Conservation (phyloP, 2,329 filamentous ascomycete species). For the Hypomyces perniciosus region DNA sequence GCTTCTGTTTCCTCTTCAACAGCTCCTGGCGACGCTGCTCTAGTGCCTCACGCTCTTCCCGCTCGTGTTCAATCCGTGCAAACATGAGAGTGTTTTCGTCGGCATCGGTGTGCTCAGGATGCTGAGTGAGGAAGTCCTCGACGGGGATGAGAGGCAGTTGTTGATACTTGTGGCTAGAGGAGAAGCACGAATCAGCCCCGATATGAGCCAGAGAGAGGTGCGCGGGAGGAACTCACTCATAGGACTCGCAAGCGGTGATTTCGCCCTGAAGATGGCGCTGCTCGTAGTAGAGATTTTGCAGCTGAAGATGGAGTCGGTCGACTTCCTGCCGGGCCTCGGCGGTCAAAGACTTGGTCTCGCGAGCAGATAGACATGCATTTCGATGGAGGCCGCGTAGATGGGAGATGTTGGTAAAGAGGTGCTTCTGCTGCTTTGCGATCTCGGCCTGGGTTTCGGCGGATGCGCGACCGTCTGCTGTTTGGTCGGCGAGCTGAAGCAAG, state of each 20-base stretch:
- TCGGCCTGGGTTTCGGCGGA: slow-evolving; percentile 48
- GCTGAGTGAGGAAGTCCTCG: slow-evolving; percentile 71
- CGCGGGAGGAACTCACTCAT: slow-evolving; percentile 59
- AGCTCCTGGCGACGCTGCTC: slow-evolving; percentile 79
- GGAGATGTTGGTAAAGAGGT: slow-evolving; percentile 70
- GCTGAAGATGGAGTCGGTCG: slow-evolving; percentile 81
- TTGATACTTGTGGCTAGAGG: slow-evolving; percentile 72
- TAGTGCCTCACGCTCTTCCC: slow-evolving; percentile 72
- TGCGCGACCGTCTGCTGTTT: slow-evolving; percentile 37
- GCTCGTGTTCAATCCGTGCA: slow-evolving; percentile 85
- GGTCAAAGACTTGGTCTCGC: slow-evolving; percentile 80
- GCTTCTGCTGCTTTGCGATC: slow-evolving; percentile 71
- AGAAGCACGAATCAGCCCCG: neutral
- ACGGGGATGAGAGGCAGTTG: slow-evolving; percentile 77
- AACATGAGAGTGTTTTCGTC: slow-evolving; percentile 81
- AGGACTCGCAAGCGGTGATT: slow-evolving; percentile 83
- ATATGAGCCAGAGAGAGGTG: neutral
- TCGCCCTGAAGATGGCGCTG: slow-evolving; percentile 86
- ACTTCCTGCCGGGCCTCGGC: slow-evolving; percentile 86
- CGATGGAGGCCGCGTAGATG: slow-evolving; percentile 79
- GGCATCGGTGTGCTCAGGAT: slow-evolving; percentile 66
- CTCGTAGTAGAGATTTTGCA: slow-evolving; percentile 96
- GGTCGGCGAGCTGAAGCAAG: slow-evolving; percentile 51
- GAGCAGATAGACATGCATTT: slow-evolving; percentile 70
- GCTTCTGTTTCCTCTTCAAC: slow-evolving; percentile 58